Percentiles rank a stretch among this genome's conserved stretches.
phyloP scores from a whole-genome alignment of 768 basidiomycete species.

The Phanerodontia chrysosporium region DNA sequence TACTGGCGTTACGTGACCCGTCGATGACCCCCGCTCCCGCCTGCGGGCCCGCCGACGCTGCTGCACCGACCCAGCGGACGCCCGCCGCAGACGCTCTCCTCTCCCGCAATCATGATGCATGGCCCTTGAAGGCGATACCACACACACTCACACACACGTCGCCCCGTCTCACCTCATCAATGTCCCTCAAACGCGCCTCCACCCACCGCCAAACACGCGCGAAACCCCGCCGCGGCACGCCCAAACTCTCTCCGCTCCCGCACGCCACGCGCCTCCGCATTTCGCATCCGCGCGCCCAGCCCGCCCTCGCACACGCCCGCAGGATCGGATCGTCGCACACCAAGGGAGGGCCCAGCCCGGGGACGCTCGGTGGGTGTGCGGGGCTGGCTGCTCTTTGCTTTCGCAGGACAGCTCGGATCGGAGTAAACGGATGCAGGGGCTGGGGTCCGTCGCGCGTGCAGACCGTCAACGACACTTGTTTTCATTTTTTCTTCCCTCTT shows the following conservation, averaged over 20 bases:
- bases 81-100: neutral
- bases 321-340: too few species aligned
- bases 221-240: neutral
- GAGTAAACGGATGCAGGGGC: neutral
- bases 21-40: slow-evolving; percentile 25
- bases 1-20: slow-evolving; percentile 48
- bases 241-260: neutral
- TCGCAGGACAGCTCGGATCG: neutral
- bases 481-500: neutral
- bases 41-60: neutral
- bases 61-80: too few species aligned
- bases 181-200: neutral
- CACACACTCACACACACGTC: neutral
- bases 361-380: neutral
- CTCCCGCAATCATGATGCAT: neutral
- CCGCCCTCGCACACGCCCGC: too few species aligned
- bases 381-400: neutral
- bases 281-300: too few species aligned
- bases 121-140: neutral
- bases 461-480: neutral
- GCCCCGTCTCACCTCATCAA: neutral
- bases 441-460: neutral
- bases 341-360: too few species aligned
- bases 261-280: neutral
- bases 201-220: neutral